Percentiles rank a stretch among this genome's conserved stretches.
Evolutionary conservation across 2,329 filamentous ascomycete genomes (phyloP).

Genomic region (Myriosclerotinia scirpicola): DNA sequence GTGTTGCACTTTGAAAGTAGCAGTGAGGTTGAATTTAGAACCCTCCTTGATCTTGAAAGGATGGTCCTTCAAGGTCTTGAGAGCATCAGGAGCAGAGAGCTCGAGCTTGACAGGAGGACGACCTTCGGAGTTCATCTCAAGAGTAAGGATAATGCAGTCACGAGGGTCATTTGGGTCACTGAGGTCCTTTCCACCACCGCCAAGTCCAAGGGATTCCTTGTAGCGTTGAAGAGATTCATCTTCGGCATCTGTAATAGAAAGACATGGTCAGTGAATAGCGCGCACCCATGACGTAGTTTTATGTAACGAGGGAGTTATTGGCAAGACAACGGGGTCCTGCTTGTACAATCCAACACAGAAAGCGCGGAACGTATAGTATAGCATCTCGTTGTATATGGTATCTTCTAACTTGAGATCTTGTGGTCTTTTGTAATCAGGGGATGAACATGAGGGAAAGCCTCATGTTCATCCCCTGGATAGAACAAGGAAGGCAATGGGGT

Average conservation of each 20-base stretch:
- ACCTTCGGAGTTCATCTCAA: constrained; percentile 82
- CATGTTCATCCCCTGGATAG: background rate
- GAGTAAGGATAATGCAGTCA: constrained; percentile 88
- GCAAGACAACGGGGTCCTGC: background rate
- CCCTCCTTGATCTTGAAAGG: constrained; percentile 99
- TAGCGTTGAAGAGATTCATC: constrained; percentile 96
- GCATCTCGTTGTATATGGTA: background rate
- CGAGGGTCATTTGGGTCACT: constrained; percentile 79
- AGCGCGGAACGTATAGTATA: background rate
- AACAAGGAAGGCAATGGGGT: background rate
- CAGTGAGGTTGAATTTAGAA: constrained; percentile 90
- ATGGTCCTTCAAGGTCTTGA: constrained; percentile 79
- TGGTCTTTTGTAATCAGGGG: background rate
- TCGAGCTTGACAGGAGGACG: constrained; percentile 87
- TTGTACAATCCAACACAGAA: background rate
- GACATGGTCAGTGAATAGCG: background rate
- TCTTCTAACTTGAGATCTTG: background rate
- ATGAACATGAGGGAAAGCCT: no score
- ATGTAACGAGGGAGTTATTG: background rate
- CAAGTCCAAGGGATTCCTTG: constrained; percentile 93
- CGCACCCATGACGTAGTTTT: background rate
- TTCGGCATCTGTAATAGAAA: constrained; percentile 44
- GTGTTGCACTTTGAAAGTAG: constrained; percentile 92
- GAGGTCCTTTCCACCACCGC: constrained; percentile 66
- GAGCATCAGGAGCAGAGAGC: constrained; percentile 69